These are phyloP conservation scores for Cymbopogon citratus DNA, from an alignment of 176 grass and related monocot genomes.

Conservation along the genomic window DNA sequence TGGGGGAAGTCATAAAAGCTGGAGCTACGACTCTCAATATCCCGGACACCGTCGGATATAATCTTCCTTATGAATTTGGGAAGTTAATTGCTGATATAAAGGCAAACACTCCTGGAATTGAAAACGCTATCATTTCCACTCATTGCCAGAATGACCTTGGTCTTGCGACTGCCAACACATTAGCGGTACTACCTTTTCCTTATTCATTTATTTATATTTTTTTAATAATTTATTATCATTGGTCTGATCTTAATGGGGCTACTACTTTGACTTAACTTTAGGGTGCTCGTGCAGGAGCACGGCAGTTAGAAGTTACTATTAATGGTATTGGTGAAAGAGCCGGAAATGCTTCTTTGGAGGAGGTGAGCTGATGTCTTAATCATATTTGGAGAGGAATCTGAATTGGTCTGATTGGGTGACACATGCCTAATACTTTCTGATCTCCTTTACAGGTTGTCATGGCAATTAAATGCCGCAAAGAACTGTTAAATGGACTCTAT, in stretches of 20 bases:
- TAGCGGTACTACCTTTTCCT: conserved; percentile 45
- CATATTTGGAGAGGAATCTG: too few relatives aligned
- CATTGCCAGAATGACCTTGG: conserved; percentile 98
- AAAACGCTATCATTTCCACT: conserved; percentile 87
- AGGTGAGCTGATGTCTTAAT: conserved; percentile 36
- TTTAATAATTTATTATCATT: neutral
- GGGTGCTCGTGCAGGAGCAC: conserved; percentile 80
- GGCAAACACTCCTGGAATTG: conserved; percentile 78
- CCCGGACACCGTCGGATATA: conserved; percentile 89
- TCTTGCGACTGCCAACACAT: conserved; percentile 85
- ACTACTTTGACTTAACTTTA: conserved; percentile 53
- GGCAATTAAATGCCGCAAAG: too few relatives aligned
- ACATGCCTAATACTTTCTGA: too few relatives aligned
- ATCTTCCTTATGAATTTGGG: conserved; percentile 71
- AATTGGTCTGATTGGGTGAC: too few relatives aligned
- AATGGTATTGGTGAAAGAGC: conserved; percentile 98
- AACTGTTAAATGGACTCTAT: too few relatives aligned
- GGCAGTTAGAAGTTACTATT: conserved; percentile 85
- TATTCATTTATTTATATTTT: conserved; percentile 7
- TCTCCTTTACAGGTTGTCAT: too few relatives aligned
- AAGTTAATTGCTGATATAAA: conserved; percentile 79
- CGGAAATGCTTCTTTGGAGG: conserved; percentile 93
- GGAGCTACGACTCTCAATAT: conserved; percentile 87
- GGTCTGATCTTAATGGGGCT: neutral
- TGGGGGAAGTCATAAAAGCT: conserved; percentile 62